phyloP scores from a whole-genome alignment of 1,284 basidiomycete genomes.

The Kalmanozyma brasiliensis region DNA sequence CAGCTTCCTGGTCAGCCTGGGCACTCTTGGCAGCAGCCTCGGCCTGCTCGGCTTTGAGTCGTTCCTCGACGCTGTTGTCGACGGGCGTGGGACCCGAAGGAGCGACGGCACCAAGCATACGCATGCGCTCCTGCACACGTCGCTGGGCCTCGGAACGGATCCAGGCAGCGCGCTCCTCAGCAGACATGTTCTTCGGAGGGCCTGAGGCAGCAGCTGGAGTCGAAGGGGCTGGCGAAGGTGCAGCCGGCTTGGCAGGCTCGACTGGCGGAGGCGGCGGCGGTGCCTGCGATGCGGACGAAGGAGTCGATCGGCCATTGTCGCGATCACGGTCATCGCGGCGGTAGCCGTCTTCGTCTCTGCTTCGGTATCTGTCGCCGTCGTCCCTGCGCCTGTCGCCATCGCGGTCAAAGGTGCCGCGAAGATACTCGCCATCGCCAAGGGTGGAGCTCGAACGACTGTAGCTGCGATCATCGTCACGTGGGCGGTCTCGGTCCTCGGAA shows the following conservation, averaged over 20 bases:
- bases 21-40: constrained; percentile 62
- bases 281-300: constrained; percentile 65
- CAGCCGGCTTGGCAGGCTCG: constrained; percentile 54
- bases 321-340: constrained; percentile 64
- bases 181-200: constrained; percentile 80
- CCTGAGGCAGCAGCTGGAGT: constrained; percentile 72
- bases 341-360: too few relatives aligned
- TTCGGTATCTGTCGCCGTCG: constrained; percentile 31
- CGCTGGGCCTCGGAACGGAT: constrained; percentile 84
- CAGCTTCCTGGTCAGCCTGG: constrained; percentile 65
- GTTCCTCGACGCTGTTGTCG: constrained; percentile 62
- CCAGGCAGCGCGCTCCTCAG: constrained; percentile 83
- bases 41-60: constrained; percentile 60
- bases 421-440: constrained; percentile 53
- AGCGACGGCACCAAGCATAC: constrained; percentile 79
- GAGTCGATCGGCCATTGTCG: constrained; percentile 68
- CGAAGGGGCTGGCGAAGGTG: constrained; percentile 66
- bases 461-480: constrained; percentile 23
- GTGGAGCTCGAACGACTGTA: constrained; percentile 20
- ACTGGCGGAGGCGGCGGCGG: constrained; percentile 68
- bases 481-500: constrained; percentile 40
- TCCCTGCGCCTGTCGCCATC: constrained; percentile 60
- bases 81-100: constrained; percentile 65
- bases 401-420: constrained; percentile 52
- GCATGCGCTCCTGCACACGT: constrained; percentile 86